Percentiles rank a stretch among this genome's conserved stretches.
These are phyloP conservation scores for Sporothrix mexicana DNA, from an alignment of 2,329 filamentous ascomycete species.

Conservation along the genomic window DNA sequence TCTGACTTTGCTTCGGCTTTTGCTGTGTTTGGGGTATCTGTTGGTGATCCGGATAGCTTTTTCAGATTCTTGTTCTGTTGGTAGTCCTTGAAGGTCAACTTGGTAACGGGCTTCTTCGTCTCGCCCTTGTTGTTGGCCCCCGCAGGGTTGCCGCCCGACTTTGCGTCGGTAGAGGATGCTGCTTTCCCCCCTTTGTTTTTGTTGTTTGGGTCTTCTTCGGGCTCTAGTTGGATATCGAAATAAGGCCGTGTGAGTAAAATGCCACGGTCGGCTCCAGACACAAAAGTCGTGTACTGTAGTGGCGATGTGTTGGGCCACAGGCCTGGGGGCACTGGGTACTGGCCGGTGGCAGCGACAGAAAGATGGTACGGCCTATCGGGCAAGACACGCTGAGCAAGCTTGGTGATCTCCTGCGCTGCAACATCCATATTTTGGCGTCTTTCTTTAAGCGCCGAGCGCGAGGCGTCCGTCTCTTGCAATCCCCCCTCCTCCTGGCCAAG, in stretches of 20 bases:
- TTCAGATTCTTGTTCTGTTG: constrained; percentile 59
- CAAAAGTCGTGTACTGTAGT: constrained; percentile 63
- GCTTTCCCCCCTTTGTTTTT: constrained; percentile 34
- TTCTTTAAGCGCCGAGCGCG: constrained; percentile 10
- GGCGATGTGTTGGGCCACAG: constrained; percentile 53
- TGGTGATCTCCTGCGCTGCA: constrained; percentile 38
- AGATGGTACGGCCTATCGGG: constrained; percentile 53
- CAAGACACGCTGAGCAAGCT: constrained; percentile 39
- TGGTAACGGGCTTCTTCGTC: constrained; percentile 48
- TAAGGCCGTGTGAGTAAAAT: constrained; percentile 62
- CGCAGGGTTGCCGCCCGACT: constrained; percentile 38
- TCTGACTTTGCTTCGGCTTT: constrained; percentile 20
- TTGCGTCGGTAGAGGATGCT: constrained; percentile 45
- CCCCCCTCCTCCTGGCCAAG: constrained; percentile 28
- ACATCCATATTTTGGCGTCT: constrained; percentile 39
- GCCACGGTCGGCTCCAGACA: constrained; percentile 64
- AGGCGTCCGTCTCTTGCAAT: constrained; percentile 18
- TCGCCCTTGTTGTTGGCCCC: constrained; percentile 40
- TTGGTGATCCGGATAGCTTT: constrained; percentile 49
- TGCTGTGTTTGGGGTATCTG: constrained; percentile 40
- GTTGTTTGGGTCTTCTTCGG: constrained; percentile 38
- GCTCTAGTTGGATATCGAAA: constrained; percentile 63
- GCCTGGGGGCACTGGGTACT: constrained; percentile 53
- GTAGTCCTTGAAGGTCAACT: constrained; percentile 65
- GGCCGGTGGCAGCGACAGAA: constrained; percentile 55